phyloP scores from a whole-genome alignment of 371 early-diverging fungal genomes.

The Mortierella sp. region DNA sequence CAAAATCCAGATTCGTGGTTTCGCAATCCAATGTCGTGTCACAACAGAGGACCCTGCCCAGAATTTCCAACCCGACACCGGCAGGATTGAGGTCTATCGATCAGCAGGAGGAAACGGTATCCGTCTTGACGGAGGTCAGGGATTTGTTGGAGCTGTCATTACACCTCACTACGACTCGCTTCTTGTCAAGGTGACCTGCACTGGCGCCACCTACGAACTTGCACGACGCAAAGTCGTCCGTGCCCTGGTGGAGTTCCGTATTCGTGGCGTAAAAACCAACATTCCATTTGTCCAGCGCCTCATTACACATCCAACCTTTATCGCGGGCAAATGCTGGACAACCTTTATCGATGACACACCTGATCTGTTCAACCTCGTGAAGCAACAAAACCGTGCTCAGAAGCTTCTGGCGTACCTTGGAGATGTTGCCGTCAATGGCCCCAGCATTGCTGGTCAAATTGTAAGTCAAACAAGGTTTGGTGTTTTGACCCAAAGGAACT shows the following conservation, averaged over 20 bases:
- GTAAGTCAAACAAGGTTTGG: constrained; percentile 33
- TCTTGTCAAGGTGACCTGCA: constrained; percentile 92
- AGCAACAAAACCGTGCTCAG: constrained; percentile 86
- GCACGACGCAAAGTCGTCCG: constrained; percentile 90
- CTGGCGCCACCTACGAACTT: constrained; percentile 86
- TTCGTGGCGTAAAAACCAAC: constrained; percentile 97
- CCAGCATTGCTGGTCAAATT: constrained; percentile 89
- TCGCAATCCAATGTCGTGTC: constrained; percentile 95
- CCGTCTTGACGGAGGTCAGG: constrained; percentile 91
- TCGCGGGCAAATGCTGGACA: constrained; percentile 89
- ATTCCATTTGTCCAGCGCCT: constrained; percentile 92
- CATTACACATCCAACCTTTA: constrained; percentile 82
- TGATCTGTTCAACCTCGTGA: constrained; percentile 80
- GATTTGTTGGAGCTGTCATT: constrained; percentile 91
- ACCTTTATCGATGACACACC: constrained; percentile 97
- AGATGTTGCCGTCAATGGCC: constrained; percentile 93
- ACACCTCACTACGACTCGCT: constrained; percentile 97
- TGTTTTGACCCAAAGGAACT: too few species aligned
- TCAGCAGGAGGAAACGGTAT: constrained; percentile 92
- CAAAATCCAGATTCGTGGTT: constrained; percentile 80
- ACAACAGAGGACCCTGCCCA: constrained; percentile 93
- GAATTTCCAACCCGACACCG: constrained; percentile 95
- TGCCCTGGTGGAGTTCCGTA: constrained; percentile 92
- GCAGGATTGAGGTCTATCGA: constrained; percentile 92
- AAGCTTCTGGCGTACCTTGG: constrained; percentile 89